These are phyloP conservation scores for Beta vulgaris DNA, from an alignment of 148 eudicot species.

Conservation along the genomic window DNA sequence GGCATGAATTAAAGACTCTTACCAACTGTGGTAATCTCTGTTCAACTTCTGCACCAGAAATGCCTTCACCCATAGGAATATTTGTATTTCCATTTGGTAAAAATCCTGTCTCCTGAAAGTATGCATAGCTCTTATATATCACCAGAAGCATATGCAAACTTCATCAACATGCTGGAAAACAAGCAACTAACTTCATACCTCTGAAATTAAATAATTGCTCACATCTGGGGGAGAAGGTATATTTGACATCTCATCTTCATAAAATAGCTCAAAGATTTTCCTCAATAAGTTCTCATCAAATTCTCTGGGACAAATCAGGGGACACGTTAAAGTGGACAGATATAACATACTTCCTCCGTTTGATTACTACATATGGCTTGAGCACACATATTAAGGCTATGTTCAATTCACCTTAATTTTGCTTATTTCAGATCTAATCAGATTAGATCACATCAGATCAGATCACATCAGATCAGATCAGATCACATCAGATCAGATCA, in stretches of 20 bases:
- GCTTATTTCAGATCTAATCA: too few species aligned
- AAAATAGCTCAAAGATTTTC: slow-evolving; percentile 57
- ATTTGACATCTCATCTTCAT: slow-evolving; percentile 76
- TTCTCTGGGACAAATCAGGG: slow-evolving; percentile 47
- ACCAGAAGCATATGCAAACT: not conserved
- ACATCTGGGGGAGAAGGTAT: slow-evolving; percentile 82
- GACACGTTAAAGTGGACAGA: slow-evolving; percentile 1
- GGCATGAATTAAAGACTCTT: slow-evolving; percentile 10
- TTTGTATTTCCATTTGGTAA: slow-evolving; percentile 52
- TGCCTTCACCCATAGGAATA: slow-evolving; percentile 61
- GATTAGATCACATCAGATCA: too few species aligned
- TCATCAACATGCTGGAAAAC: slow-evolving; percentile 12
- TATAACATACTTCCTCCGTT: not conserved
- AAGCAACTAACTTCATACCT: slow-evolving; percentile 46
- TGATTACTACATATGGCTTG: too few species aligned
- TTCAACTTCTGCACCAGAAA: slow-evolving; percentile 75
- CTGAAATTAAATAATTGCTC: slow-evolving; percentile 83
- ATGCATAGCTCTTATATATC: slow-evolving; percentile 15
- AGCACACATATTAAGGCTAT: too few species aligned
- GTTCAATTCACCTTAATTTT: too few species aligned
- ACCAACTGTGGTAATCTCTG: slow-evolving; percentile 39
- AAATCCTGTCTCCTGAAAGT: slow-evolving; percentile 63
- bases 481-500: too few species aligned
- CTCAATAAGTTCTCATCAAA: slow-evolving; percentile 70
- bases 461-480: too few species aligned